These are phyloP conservation scores for Hemileia vastatrix DNA, from an alignment of 1,284 basidiomycete species.

Conservation along the genomic window DNA sequence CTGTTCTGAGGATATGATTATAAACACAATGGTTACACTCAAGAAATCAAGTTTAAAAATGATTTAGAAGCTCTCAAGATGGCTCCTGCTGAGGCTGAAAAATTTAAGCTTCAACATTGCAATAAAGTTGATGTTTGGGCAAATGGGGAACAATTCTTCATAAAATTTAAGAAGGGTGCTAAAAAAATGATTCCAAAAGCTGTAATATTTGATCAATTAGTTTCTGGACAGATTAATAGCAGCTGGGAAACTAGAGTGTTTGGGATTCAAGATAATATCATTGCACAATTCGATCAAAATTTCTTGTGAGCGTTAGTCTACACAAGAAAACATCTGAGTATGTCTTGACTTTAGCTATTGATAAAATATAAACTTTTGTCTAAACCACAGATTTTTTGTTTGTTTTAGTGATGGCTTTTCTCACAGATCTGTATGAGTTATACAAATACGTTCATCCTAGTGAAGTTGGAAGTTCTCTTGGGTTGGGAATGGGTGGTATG, in stretches of 20 bases:
- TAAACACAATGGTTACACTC: constrained; percentile 90
- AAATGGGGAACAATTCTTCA: constrained; percentile 77
- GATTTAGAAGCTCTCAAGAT: constrained; percentile 95
- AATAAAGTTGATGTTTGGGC: constrained; percentile 89
- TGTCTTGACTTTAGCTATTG: neutral
- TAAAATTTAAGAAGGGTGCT: constrained; percentile 97
- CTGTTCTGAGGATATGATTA: constrained; percentile 96
- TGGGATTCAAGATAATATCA: constrained; percentile 95
- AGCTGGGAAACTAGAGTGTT: constrained; percentile 94
- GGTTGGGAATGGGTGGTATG: constrained; percentile 23
- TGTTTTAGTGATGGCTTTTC: constrained; percentile 66
- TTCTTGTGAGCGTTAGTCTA: constrained; percentile 93
- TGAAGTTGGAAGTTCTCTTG: constrained; percentile 54
- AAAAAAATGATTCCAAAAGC: constrained; percentile 89
- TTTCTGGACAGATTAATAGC: constrained; percentile 91
- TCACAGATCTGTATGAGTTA: constrained; percentile 77
- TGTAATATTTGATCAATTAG: constrained; percentile 84
- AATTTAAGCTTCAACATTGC: constrained; percentile 93
- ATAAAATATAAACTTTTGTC: neutral
- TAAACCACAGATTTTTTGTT: neutral
- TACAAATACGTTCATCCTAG: constrained; percentile 85
- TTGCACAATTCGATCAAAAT: constrained; percentile 86
- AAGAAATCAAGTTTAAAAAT: constrained; percentile 92
- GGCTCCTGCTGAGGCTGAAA: constrained; percentile 76
- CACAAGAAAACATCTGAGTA: constrained; percentile 78